Conservation (phyloP, 768 basidiomycete species). For the Termitomyces sp. region DNA sequence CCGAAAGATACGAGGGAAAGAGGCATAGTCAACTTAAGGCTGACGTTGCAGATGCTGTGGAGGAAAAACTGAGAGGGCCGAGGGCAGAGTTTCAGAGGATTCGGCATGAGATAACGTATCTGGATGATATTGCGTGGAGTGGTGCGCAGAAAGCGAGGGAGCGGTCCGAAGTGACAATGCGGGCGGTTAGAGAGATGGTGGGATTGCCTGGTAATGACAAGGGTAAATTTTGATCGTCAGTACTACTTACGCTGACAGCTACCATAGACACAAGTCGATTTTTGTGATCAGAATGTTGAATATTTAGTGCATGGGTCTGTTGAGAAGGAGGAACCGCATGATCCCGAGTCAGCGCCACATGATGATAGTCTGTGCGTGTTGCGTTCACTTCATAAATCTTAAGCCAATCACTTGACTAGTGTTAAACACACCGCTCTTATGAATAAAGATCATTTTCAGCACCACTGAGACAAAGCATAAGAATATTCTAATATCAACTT, state of each 20-base stretch:
- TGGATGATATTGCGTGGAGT: conserved; percentile 53
- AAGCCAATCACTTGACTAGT: too few relatives aligned
- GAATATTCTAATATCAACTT: too few relatives aligned
- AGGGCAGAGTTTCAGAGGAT: conserved; percentile 66
- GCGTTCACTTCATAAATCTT: neutral
- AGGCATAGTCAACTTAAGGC: conserved; percentile 68
- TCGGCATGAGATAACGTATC: conserved; percentile 49
- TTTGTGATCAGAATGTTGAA: neutral
- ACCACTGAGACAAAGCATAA: too few relatives aligned
- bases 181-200: conserved; percentile 58
- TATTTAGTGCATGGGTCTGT: neutral
- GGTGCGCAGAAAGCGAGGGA: conserved; percentile 62
- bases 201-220: conserved; percentile 33
- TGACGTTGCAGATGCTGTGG: conserved; percentile 70
- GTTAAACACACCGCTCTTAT: neutral
- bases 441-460: neutral
- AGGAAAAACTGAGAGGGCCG: conserved; percentile 58
- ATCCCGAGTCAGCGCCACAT: neutral
- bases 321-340: neutral
- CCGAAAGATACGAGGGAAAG: conserved; percentile 42
- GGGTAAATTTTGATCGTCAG: neutral
- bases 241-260: neutral
- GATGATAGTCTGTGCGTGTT: neutral
- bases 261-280: neutral
- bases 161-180: conserved; percentile 58